A percentile compares a stretch with the other conserved stretches of the same genome.
These are phyloP conservation scores for Solanum arcanum DNA, from an alignment of 257 asterid species.

Conservation along the genomic window DNA sequence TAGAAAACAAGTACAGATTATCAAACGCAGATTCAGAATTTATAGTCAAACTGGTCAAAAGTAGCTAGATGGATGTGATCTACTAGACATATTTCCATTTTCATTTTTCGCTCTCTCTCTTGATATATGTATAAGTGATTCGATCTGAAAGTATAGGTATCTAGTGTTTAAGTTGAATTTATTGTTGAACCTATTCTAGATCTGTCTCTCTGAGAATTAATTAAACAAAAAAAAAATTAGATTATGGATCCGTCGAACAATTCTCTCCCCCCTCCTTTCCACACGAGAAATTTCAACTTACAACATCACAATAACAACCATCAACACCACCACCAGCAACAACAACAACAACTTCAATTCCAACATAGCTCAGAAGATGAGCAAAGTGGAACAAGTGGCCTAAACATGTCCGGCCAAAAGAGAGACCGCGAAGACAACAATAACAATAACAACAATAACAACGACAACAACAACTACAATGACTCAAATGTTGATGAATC, in stretches of 20 bases:
- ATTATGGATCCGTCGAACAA: constrained; percentile 11
- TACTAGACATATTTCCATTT: not conserved
- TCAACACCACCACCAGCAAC: not conserved
- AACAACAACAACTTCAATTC: not conserved
- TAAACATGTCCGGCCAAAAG: constrained; percentile 33
- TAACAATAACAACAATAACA: not conserved
- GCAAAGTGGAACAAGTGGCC: constrained; percentile 54
- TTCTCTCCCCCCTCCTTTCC: constrained; percentile 67
- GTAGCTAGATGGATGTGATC: not conserved
- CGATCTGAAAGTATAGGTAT: not conserved
- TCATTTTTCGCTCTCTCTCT: not conserved
- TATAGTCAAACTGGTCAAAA: not conserved
- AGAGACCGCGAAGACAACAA: constrained; percentile 37
- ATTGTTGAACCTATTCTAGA: not conserved
- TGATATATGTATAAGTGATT: not conserved
- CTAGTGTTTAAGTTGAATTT: not conserved
- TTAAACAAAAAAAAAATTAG: not conserved
- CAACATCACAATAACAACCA: not conserved
- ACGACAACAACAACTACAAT: not conserved
- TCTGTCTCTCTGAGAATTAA: not conserved
- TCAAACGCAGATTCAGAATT: not conserved
- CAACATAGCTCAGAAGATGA: constrained; percentile 45
- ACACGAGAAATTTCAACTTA: constrained; percentile 69
- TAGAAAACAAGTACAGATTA: not conserved
- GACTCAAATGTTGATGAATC: not conserved